Evolutionary conservation across 495 filamentous ascomycete species (phyloP), one percentile per base, ranked within the genome.

Genomic region (Clavariopsis aquatica): DNA sequence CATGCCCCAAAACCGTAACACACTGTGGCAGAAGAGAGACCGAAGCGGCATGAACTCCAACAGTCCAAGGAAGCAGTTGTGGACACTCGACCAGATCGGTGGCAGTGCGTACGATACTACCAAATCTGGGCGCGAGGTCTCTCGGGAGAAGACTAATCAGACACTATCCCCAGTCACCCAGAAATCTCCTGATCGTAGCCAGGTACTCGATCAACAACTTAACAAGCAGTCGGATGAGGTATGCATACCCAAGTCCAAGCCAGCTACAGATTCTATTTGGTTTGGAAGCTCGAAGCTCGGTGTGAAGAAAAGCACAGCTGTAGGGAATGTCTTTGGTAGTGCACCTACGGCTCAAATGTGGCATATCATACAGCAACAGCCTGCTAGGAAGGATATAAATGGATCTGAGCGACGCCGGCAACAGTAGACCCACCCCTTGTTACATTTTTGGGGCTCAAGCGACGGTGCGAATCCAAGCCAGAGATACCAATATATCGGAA

Each of bases 231-330:
- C 24, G 24, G 49, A 52, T 23, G n/a, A n/a, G n/a, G n/a, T 17
- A 23, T 23, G n/a, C 49, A 26, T 26, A 15, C 31, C 31, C 13
- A 4, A 26, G n/a, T 10, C 49, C 20, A 52, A 17, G 10, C 29
- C 29, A 9, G 1, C 28, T 29, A 8, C 29, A n/a, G 17, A 7
- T 7, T 7, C 45, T 7, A 23, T 57, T 17, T 57, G 19, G n/a
- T 34, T 57, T 10, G 56, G 56, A 10, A 27, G 22, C 22, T 59
- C 56, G 24, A 59, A 47, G 26, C 56, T 59, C 22, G 56, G 56
- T 1, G 22, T 13, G 24, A 36, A 36, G 20, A 59, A 59, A 27
- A 29, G n/a, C n/a, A 38, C 43, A 23, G 36, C 56, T 20, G 34
- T 15, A 6, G 22, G 10, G 3, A 29, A 23, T n/a, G n/a, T n/a